These are phyloP conservation scores for Elsinoe australis DNA, from an alignment of 2,329 filamentous ascomycete genomes.

Conservation along the genomic window DNA sequence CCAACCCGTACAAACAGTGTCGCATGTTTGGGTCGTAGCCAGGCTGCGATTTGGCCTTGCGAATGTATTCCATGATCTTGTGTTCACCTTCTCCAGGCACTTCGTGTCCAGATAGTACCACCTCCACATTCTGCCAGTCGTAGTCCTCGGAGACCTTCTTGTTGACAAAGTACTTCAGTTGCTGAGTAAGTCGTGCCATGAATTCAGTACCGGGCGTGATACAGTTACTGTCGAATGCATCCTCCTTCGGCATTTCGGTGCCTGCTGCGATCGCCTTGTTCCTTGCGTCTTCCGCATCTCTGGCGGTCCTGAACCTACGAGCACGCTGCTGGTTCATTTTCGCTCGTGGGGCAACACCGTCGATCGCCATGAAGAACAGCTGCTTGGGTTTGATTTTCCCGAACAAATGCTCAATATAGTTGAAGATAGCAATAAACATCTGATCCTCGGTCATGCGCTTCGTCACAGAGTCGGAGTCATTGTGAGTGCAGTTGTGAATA, in stretches of 20 bases:
- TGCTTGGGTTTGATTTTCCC: constrained; percentile 98
- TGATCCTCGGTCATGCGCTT: constrained; percentile 94
- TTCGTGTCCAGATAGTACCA: constrained; percentile 94
- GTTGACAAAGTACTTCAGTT: constrained; percentile 96
- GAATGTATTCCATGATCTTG: constrained; percentile 99
- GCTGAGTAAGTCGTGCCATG: constrained; percentile 90
- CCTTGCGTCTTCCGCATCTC: constrained; percentile 81
- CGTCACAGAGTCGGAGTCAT: constrained; percentile 83
- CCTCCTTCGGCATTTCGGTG: constrained; percentile 86
- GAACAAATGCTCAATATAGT: constrained; percentile 98
- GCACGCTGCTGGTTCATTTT: constrained; percentile 99
- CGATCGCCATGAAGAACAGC: constrained; percentile 99
- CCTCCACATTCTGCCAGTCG: constrained; percentile 95
- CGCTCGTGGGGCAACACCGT: constrained; percentile 91
- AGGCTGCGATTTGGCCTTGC: constrained; percentile 90
- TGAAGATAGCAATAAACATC: constrained; percentile 99
- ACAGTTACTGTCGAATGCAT: constrained; percentile 96
- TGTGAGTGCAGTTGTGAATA: constrained; percentile 98
- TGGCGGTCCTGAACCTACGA: constrained; percentile 84
- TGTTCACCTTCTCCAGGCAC: constrained; percentile 97
- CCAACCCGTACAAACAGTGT: constrained; percentile 93
- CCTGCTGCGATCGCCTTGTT: constrained; percentile 89
- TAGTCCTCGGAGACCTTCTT: constrained; percentile 96
- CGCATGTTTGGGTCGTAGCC: constrained; percentile 88
- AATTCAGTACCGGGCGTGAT: constrained; percentile 97